Percentiles rank a stretch among this genome's conserved stretches.
Evolutionary conservation across 225 moss, liverwort and hornwort genomes (phyloP).

Genomic region (Takakia lepidozioides): DNA sequence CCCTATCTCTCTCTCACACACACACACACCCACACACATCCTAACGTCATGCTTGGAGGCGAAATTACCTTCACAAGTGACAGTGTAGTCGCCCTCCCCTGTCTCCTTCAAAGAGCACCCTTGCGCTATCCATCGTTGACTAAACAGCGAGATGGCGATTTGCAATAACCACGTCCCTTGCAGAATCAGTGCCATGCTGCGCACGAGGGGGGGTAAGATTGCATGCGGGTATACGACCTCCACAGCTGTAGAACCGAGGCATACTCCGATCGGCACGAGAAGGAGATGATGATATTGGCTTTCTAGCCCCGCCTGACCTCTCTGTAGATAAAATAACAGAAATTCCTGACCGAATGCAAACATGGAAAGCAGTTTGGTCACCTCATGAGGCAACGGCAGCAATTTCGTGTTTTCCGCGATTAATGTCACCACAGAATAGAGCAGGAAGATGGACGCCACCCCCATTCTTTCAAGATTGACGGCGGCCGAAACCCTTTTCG

Average conservation of each 20-base stretch:
- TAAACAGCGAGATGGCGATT: slow-evolving; percentile 64
- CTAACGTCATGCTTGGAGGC: too few relatives aligned
- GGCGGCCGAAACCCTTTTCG: slow-evolving; percentile 56
- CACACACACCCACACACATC: too few relatives aligned
- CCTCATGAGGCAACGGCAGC: slow-evolving; percentile 61
- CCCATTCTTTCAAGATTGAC: slow-evolving; percentile 68
- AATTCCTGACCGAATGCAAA: slow-evolving; percentile 82
- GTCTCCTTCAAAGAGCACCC: slow-evolving; percentile 61
- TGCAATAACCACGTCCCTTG: slow-evolving; percentile 95
- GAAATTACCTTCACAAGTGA: slow-evolving; percentile 49
- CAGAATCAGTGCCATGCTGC: slow-evolving; percentile 72
- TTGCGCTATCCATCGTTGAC: slow-evolving; percentile 51
- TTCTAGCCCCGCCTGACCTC: slow-evolving; percentile 43
- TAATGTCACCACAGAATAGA: slow-evolving; percentile 59
- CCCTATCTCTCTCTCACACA: too few relatives aligned
- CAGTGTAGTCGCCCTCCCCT: slow-evolving; percentile 64
- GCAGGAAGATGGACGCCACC: slow-evolving; percentile 57
- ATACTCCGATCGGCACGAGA: slow-evolving; percentile 70
- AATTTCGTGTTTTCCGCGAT: slow-evolving; percentile 49
- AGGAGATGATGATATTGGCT: slow-evolving; percentile 68
- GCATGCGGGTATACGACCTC: slow-evolving; percentile 63
- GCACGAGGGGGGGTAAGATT: slow-evolving; percentile 44
- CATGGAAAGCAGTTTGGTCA: slow-evolving; percentile 48
- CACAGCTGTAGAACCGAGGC: slow-evolving; percentile 41
- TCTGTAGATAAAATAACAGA: slow-evolving; percentile 57